These are phyloP conservation scores for Alternaria incomplexa DNA, from an alignment of 2,329 filamentous ascomycete species.

Conservation along the genomic window DNA sequence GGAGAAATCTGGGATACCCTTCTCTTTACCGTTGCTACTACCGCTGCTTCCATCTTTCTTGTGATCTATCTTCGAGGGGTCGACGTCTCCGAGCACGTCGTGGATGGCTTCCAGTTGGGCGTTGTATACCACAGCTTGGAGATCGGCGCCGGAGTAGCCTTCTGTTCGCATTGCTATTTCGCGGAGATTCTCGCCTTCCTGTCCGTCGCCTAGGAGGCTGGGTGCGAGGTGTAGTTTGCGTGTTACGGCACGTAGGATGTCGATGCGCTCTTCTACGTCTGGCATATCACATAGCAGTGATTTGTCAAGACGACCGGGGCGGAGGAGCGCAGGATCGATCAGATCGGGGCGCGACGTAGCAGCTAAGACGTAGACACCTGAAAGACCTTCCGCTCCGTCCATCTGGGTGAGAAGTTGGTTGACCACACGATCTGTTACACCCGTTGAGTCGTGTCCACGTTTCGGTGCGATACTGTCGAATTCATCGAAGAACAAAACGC, in stretches of 20 bases:
- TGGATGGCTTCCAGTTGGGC: slow-evolving; percentile 97
- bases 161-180: slow-evolving; percentile 82
- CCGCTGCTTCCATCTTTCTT: slow-evolving; percentile 28
- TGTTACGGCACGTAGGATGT: slow-evolving; percentile 86
- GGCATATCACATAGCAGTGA: slow-evolving; percentile 91
- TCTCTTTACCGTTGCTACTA: slow-evolving; percentile 27
- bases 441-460: slow-evolving; percentile 93
- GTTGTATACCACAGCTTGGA: slow-evolving; percentile 95
- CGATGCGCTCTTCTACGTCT: slow-evolving; percentile 76
- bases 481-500: slow-evolving; percentile 97
- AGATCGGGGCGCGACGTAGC: slow-evolving; percentile 92
- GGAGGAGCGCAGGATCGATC: slow-evolving; percentile 90
- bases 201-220: slow-evolving; percentile 61
- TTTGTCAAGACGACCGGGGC: slow-evolving; percentile 93
- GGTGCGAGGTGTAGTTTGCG: slow-evolving; percentile 77
- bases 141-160: slow-evolving; percentile 91
- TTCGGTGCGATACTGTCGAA: slow-evolving; percentile 98
- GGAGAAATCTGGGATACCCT: slow-evolving; percentile 43
- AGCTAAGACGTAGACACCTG: slow-evolving; percentile 93
- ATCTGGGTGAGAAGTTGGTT: slow-evolving; percentile 98
- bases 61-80: slow-evolving; percentile 37
- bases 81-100: slow-evolving; percentile 75
- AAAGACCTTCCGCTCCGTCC: slow-evolving; percentile 95
- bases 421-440: slow-evolving; percentile 97
- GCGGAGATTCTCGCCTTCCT: slow-evolving; percentile 54